Evolutionary conservation across 1,139 yeast genomes (phyloP), one percentile per base, ranked within the genome.

Genomic region (Ashbya aceris): DNA sequence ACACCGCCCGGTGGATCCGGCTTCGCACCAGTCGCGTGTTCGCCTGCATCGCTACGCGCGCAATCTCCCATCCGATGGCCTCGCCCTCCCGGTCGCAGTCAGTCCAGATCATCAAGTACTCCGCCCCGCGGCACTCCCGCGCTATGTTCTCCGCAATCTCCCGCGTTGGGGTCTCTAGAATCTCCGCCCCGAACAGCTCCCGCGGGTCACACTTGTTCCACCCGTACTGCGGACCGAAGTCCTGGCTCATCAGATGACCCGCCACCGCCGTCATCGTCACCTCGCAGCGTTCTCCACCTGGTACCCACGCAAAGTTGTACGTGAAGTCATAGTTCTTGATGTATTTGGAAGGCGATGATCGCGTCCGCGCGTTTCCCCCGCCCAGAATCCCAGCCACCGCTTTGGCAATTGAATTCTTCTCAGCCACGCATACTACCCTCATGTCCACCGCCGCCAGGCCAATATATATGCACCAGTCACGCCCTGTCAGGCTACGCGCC

Each of bases 21-120:
- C 65, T 68, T 13, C 74, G 57, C 2, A 60, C 65, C n/a, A 56
- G 36, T 28, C 46, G 28, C 1, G 65, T 55, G 58, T 85, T 87
- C 1, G 72, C 72, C 49, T 67, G 67, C 38, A 63, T 60, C 0
- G 96, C 96, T 4, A 81, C 82, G 44, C 76, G 71, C 39, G 74
- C 70, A 20, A 93, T 76, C 57, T 91, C 97, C 68, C 75, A 78
- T 0, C 98, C 99, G 46, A 93, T 93, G 58, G 81, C 83, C 61
- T 93, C 99, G 1, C 99, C 99, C 58, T 93, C 99, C 34, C 98
- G 70, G 68, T 93, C 99, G 64, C 97, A 91, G 70, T 93, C 99
- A 1, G 98, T 93, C 98, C 98, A 93, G 8, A 93, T 86, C 83
- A 85, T 84, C 48, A 93, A 65, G 39, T 69, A 67, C 40, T 77